Base-by-base conservation (phyloP, 164 flowering plant genomes). In the Umbilicus rupestris region DNA sequence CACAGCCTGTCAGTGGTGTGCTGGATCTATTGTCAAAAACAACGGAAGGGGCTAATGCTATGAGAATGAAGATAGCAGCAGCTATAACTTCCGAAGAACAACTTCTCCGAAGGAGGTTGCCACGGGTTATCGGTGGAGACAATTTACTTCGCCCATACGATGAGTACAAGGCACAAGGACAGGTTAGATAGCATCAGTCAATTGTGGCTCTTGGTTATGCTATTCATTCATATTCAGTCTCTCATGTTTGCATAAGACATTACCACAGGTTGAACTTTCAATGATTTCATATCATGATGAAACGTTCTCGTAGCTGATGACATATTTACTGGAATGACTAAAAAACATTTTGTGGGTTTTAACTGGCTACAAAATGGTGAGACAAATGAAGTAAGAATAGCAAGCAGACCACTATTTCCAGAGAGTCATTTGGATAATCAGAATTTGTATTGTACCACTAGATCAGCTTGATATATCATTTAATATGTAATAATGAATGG, bases 31-130 rank as follows among this genome's bases (percentile, higher is more conserved):
- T 95, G 72, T 95, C 99, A 42, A 95, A 95, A 76, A 92, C 97
- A 62, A 95, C 99, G 14, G 99, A 95, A 84, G 99, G 99, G 70
- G 97, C 97, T 59, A 95, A 95, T 86, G 99, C 99, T 63, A 78
- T 95, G 82, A 83, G 96, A 81, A 90, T 92, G 98, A 95, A 92
- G 78, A 87, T 95, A 67, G 79, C 82, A 62, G 76, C 99, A 63
- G 96, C 99, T 69, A 87, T 95, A 69, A 87, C 99, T 64, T 95
- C 98, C 64, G 99, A 95, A 71, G 99, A 92, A 60, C 98, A 90
- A 71, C 88, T 92, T 33, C 91, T 92, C 24, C 90, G 99, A 52
- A 76, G 88, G 74, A 86, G 99, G 71, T 77, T 92, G 55, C 98
- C 99, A 59, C 83, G 99, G 41, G 99, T 80, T 35, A 92, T 95